A percentile compares a stretch with the other conserved stretches of the same genome.
Evolutionary conservation across 495 filamentous ascomycete genomes (phyloP).

Genomic region (Filosporella fistucella): DNA sequence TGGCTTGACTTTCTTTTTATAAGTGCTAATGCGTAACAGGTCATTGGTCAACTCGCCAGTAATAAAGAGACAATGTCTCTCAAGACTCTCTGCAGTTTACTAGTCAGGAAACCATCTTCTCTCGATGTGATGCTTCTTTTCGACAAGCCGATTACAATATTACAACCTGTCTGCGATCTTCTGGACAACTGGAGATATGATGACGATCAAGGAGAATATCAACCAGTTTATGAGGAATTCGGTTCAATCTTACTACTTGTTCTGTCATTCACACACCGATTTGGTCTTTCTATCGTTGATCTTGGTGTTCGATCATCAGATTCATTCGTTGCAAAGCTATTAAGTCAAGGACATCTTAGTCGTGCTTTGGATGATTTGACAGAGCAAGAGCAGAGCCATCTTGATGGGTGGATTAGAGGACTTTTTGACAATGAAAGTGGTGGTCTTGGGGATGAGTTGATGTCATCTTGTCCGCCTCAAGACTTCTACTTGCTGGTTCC

Average conservation of each 20-base stretch:
- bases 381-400: constrained; percentile 69
- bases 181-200: constrained; percentile 91
- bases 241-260: constrained; percentile 82
- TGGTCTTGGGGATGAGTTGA: constrained; percentile 69
- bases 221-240: constrained; percentile 96
- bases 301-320: constrained; percentile 53
- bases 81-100: constrained; percentile 73
- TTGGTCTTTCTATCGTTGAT: constrained; percentile 64
- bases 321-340: constrained; percentile 76
- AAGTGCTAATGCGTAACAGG: constrained; percentile 35
- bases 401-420: constrained; percentile 81
- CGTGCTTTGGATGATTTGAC: constrained; percentile 60
- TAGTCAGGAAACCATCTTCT: constrained; percentile 72
- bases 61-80: constrained; percentile 89
- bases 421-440: constrained; percentile 83
- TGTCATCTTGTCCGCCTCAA: constrained; percentile 87
- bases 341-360: constrained; percentile 58
- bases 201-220: constrained; percentile 91
- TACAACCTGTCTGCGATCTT: constrained; percentile 79
- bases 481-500: constrained; percentile 92
- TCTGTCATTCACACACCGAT: constrained; percentile 78
- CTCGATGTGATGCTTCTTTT: constrained; percentile 88
- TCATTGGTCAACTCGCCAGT: constrained; percentile 71
- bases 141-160: constrained; percentile 64
- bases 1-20: constrained; percentile 3